These are phyloP conservation scores for Malassezia brasiliensis DNA, from an alignment of 1,284 basidiomycete species.

Conservation along the genomic window DNA sequence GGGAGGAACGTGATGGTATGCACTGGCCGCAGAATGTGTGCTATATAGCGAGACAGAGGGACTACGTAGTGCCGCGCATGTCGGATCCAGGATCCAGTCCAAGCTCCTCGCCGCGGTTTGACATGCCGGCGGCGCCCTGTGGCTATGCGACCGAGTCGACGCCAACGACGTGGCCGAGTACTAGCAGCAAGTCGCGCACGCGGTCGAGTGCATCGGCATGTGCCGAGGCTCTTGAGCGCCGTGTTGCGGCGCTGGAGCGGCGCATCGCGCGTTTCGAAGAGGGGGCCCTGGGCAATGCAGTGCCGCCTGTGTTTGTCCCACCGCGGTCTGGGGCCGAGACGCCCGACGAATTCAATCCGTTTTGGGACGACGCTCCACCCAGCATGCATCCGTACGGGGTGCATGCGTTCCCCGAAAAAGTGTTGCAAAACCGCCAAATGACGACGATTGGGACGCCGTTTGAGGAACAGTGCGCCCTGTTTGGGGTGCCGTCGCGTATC, in stretches of 20 bases:
- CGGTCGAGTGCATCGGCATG: neutral
- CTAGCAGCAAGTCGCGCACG: neutral
- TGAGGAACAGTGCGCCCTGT: neutral
- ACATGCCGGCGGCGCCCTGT: neutral
- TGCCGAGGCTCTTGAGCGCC: neutral
- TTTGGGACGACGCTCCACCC: neutral
- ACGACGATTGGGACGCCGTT: neutral
- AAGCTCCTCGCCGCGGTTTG: neutral
- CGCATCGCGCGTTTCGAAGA: neutral
- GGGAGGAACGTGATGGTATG: too few species aligned
- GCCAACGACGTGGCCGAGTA: neutral
- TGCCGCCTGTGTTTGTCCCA: neutral
- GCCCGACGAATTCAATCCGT: conserved; percentile 10
- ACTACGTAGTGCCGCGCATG: neutral
- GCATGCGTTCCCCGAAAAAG: neutral
- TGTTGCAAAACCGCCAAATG: neutral
- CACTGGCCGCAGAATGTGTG: too few species aligned
- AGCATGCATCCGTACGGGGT: neutral
- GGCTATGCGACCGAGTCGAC: neutral
- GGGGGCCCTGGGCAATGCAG: neutral
- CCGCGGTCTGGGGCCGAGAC: neutral
- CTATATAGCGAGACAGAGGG: too few species aligned
- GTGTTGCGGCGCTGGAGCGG: neutral
- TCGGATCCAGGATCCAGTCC: neutral
- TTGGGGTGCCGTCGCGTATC: neutral